Evolutionary conservation across 192 early-diverging fungal genomes (phyloP).

Genomic region (Backusella westeae): DNA sequence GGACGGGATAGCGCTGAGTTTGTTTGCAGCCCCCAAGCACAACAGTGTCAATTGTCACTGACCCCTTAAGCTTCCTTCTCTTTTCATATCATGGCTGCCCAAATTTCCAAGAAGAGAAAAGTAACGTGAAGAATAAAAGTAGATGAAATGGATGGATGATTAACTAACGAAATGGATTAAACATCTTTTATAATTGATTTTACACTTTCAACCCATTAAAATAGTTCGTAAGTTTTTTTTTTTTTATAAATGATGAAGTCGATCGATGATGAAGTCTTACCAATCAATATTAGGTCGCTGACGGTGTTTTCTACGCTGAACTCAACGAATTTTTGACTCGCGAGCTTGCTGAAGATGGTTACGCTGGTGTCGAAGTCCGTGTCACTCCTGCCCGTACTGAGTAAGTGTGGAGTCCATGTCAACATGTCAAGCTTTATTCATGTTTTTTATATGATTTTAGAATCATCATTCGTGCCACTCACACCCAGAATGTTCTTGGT

Average conservation of each 20-base stretch:
- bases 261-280: neutral
- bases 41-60: conserved; percentile 1
- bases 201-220: neutral
- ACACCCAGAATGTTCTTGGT: conserved; percentile 97
- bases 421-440: neutral
- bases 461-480: conserved; percentile 98
- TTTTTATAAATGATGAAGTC: neutral
- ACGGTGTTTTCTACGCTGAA: conserved; percentile 99
- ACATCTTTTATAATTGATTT: neutral
- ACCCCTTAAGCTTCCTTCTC: conserved; percentile 16
- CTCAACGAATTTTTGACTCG: conserved; percentile 99
- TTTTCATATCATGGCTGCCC: conserved; percentile 39
- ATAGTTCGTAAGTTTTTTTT: conserved; percentile 28
- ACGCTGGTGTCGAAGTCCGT: conserved; percentile 99
- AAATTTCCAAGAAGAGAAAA: conserved; percentile 79
- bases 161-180: neutral
- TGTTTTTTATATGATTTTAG: neutral
- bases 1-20: neutral
- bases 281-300: conserved; percentile 64
- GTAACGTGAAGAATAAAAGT: conserved; percentile 34
- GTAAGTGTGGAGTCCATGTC: conserved; percentile 11
- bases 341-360: conserved; percentile 96
- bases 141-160: neutral
- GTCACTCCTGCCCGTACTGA: conserved; percentile 99
- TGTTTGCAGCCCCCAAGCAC: neutral